Evolutionary conservation across 495 filamentous ascomycete genomes (phyloP).

Genomic region (Lichenothelia convexa): DNA sequence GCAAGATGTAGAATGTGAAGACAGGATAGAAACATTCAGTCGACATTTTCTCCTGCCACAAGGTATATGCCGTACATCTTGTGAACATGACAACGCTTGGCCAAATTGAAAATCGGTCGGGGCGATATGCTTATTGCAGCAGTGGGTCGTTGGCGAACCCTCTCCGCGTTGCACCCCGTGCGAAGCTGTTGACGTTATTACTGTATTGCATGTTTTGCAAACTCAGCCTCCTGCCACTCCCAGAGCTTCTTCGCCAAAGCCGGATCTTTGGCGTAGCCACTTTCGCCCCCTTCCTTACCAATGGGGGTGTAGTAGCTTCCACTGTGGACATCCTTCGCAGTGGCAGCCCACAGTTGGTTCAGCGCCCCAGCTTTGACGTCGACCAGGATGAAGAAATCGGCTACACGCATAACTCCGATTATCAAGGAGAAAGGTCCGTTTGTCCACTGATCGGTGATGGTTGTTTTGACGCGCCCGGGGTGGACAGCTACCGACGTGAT

Average conservation of each 20-base stretch:
- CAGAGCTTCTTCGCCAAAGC: conserved; percentile 17
- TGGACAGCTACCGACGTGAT: too few relatives aligned
- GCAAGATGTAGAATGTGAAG: too few relatives aligned
- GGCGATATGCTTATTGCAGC: too few relatives aligned
- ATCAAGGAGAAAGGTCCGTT: conserved; percentile 13
- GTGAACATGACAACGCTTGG: too few relatives aligned
- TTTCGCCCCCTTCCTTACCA: conserved; percentile 13
- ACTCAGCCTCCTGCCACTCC: conserved; percentile 13
- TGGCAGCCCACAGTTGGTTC: conserved; percentile 23
- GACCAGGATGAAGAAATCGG: conserved; percentile 16
- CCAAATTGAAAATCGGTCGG: too few relatives aligned
- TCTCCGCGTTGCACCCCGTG: too few relatives aligned
- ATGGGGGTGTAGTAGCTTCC: conserved; percentile 24
- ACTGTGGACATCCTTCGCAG: conserved; percentile 10
- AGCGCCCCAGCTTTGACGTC: conserved; percentile 21
- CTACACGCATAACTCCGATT: conserved; percentile 6
- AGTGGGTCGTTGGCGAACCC: too few relatives aligned
- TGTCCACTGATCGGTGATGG: conserved; percentile 21
- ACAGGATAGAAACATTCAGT: too few relatives aligned
- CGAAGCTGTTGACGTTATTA: too few relatives aligned
- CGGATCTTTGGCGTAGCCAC: conserved; percentile 12
- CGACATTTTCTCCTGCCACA: too few relatives aligned
- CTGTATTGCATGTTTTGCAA: too few relatives aligned
- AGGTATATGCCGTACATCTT: too few relatives aligned
- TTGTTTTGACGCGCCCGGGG: conserved; percentile 26